phyloP scores from a whole-genome alignment of 2,329 filamentous ascomycete genomes.

The Fusarium nisikadoi region DNA sequence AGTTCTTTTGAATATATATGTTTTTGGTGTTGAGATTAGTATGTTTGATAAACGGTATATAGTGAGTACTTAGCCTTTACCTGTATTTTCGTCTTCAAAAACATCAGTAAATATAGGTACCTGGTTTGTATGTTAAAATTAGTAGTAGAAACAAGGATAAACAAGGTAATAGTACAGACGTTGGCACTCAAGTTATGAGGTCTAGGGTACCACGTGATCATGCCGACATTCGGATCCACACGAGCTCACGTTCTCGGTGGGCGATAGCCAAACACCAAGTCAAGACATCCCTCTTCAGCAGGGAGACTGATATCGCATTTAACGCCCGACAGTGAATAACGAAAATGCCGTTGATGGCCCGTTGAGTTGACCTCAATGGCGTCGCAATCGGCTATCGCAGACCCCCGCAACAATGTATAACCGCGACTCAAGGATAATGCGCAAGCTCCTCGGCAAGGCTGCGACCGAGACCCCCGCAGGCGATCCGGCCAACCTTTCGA shows the following conservation, averaged over 20 bases:
- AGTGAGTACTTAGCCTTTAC: no score
- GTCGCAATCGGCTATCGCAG: conserved; percentile 43
- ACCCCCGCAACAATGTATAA: conserved; percentile 59
- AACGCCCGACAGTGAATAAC: neutral
- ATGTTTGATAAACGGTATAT: no score
- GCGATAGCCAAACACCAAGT: conserved; percentile 5
- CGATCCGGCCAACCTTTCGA: conserved; percentile 50
- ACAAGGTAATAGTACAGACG: no score
- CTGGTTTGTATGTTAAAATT: no score
- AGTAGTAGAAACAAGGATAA: no score
- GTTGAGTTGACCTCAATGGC: conserved; percentile 46
- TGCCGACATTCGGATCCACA: conserved; percentile 23
- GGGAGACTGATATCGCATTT: conserved; percentile 3
- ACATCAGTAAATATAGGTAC: no score
- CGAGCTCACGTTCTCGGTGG: conserved; percentile 20
- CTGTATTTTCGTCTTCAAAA: no score
- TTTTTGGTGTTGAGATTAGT: no score
- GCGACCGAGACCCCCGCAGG: conserved; percentile 59
- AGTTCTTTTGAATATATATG: neutral
- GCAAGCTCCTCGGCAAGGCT: conserved; percentile 68
- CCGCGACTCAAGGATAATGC: conserved; percentile 66
- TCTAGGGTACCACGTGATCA: conserved; percentile 14
- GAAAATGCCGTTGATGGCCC: conserved; percentile 31
- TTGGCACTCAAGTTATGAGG: neutral
- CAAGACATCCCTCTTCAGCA: neutral